Conservation (phyloP, 2,329 filamentous ascomycete species). For the Cytospora paraplurivora region DNA sequence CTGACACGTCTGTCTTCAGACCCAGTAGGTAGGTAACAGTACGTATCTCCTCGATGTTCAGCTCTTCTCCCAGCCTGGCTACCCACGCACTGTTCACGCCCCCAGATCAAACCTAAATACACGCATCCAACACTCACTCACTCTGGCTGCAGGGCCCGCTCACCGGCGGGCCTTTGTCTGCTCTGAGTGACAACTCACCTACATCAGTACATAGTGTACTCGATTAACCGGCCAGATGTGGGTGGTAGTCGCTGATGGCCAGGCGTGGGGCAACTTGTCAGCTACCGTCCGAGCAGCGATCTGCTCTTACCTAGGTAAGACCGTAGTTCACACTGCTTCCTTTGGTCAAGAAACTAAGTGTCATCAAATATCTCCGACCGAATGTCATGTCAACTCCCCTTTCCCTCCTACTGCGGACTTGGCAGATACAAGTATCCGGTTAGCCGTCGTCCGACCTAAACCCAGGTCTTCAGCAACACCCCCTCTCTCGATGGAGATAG, state of each 20-base stretch:
- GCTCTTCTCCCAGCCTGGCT: not conserved
- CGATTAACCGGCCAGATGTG: conserved; percentile 7
- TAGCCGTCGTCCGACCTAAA: conserved; percentile 14
- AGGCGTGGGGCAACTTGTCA: conserved; percentile 23
- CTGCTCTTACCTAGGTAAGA: conserved; percentile 1
- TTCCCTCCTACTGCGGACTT: conserved; percentile 3
- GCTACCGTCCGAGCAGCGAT: conserved; percentile 18
- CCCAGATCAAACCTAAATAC: not conserved
- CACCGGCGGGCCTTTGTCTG: conserved; percentile 6
- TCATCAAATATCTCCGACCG: conserved; percentile 18
- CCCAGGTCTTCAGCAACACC: conserved; percentile 13
- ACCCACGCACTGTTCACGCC: not conserved
- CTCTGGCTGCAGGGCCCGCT: conserved; percentile 1
- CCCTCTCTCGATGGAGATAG: conserved; percentile 1
- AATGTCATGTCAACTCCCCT: conserved; percentile 17
- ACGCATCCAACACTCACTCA: not conserved
- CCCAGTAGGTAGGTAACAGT: conserved; percentile 6
- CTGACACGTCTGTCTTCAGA: conserved; percentile 16
- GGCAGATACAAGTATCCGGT: conserved; percentile 27
- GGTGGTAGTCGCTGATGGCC: conserved; percentile 22
- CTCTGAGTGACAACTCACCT: conserved; percentile 20
- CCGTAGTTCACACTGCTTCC: not conserved
- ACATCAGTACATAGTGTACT: conserved; percentile 8
- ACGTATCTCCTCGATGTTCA: not conserved
- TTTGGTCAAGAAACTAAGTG: conserved; percentile 23